These are phyloP conservation scores for Geotrichum cucujoidarum DNA, from an alignment of 1,139 yeast genomes.

Conservation along the genomic window DNA sequence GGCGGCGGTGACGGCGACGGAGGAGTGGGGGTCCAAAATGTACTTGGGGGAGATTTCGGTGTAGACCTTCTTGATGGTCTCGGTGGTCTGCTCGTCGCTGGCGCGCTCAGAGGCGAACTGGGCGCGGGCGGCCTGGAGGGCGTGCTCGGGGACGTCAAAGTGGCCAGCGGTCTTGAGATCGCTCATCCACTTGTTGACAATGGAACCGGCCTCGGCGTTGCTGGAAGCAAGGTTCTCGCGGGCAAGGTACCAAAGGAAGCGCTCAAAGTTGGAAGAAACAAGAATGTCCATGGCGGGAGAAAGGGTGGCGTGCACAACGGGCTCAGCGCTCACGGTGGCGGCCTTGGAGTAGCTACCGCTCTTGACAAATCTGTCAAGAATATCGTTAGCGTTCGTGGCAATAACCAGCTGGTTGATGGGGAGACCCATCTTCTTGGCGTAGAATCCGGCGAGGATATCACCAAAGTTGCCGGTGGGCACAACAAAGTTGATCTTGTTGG, in stretches of 20 bases:
- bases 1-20: conserved; percentile 85
- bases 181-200: conserved; percentile 70
- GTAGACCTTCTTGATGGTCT: conserved; percentile 70
- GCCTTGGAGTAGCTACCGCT: conserved; percentile 69
- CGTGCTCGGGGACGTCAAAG: conserved; percentile 62
- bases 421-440: conserved; percentile 91
- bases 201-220: conserved; percentile 69
- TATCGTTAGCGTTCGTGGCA: conserved; percentile 94
- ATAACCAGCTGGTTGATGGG: conserved; percentile 82
- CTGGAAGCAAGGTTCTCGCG: conserved; percentile 57
- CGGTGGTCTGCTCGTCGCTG: conserved; percentile 66
- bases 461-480: conserved; percentile 99
- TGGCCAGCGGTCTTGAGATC: conserved; percentile 71
- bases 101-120: conserved; percentile 80
- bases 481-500: conserved; percentile 58
- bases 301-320: conserved; percentile 77
- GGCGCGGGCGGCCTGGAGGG: conserved; percentile 58
- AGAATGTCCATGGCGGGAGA: conserved; percentile 99
- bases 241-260: conserved; percentile 90
- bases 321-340: conserved; percentile 41
- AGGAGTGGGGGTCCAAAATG: conserved; percentile 92
- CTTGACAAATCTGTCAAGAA: conserved; percentile 84
- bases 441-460: conserved; percentile 94
- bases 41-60: conserved; percentile 58
- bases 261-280: conserved; percentile 91